phyloP scores from a whole-genome alignment of 225 moss, liverwort and hornwort genomes.

The Thuidium tamariscinum region DNA sequence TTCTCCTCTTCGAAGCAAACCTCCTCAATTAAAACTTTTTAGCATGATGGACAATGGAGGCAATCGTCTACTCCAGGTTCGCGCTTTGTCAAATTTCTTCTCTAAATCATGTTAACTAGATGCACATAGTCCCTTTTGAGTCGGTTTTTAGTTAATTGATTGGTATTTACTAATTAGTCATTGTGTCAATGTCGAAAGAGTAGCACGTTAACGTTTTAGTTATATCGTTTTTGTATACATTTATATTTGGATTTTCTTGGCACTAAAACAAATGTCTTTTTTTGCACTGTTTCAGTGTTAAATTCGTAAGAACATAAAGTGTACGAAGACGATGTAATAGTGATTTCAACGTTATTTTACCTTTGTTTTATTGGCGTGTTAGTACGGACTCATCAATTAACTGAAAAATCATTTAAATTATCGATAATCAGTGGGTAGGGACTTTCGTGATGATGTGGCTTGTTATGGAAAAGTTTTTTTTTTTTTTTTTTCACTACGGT shows the following conservation, averaged over 20 bases:
- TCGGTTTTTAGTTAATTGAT: neutral
- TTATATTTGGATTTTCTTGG: neutral
- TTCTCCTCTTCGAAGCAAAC: slow-evolving; percentile 26
- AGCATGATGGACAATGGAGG: slow-evolving; percentile 46
- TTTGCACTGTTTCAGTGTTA: neutral
- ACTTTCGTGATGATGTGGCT: neutral
- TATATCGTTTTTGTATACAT: neutral
- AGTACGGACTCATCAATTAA: too few species aligned
- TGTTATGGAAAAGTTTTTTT: neutral
- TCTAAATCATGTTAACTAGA: neutral
- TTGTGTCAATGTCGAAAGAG: neutral
- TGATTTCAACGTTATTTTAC: neutral
- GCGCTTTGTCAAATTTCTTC: neutral
- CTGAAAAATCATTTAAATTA: neutral
- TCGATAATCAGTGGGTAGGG: neutral
- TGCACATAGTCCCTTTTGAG: neutral
- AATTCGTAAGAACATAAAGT: neutral
- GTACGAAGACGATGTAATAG: neutral
- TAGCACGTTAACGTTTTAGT: neutral
- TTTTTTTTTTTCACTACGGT: neutral
- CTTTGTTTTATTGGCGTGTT: too few species aligned
- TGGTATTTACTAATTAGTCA: neutral
- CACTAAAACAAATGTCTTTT: neutral
- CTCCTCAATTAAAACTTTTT: slow-evolving; percentile 37
- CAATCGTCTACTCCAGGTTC: slow-evolving; percentile 51